Evolutionary conservation across 2,329 filamentous ascomycete species (phyloP).

Genomic region (Coniochaeta ligniaria): DNA sequence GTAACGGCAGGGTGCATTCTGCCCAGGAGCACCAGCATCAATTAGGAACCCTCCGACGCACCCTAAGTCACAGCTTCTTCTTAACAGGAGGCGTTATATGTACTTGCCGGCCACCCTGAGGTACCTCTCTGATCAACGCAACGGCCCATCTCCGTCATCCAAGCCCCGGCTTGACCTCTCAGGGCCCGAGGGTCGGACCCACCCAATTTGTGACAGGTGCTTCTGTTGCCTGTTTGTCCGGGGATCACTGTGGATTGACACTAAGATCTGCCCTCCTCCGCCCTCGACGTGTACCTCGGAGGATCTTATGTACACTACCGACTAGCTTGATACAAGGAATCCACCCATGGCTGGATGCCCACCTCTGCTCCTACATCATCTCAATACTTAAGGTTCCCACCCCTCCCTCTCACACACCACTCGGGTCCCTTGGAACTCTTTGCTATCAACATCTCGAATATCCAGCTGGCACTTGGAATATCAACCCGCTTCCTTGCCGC

Average conservation of each 20-base stretch:
- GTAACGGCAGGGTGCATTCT: neutral
- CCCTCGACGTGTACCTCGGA: slow-evolving; percentile 29
- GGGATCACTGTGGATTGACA: slow-evolving; percentile 42
- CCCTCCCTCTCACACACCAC: slow-evolving; percentile 19
- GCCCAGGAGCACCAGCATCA: slow-evolving; percentile 13
- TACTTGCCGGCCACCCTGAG: slow-evolving; percentile 19
- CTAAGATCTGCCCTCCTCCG: slow-evolving; percentile 39
- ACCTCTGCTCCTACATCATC: slow-evolving; percentile 27
- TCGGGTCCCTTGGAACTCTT: slow-evolving; percentile 13
- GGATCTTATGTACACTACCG: slow-evolving; percentile 29
- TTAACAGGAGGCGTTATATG: slow-evolving; percentile 34
- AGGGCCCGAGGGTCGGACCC: slow-evolving; percentile 28
- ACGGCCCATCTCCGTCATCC: slow-evolving; percentile 25
- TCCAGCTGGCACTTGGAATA: slow-evolving; percentile 28
- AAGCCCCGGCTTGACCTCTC: slow-evolving; percentile 27
- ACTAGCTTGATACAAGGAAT: neutral
- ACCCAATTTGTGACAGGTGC: slow-evolving; percentile 50
- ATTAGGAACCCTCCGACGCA: slow-evolving; percentile 25
- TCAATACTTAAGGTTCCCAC: slow-evolving; percentile 38
- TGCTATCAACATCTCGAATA: slow-evolving; percentile 19
- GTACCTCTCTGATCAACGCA: slow-evolving; percentile 18
- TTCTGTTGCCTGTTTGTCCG: slow-evolving; percentile 16
- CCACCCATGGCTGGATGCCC: neutral
- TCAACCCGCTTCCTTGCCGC: slow-evolving; percentile 12
- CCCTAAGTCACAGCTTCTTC: slow-evolving; percentile 23